Evolutionary conservation across 306 rosid genomes (phyloP).

Genomic region (Leucaena leucocephala): DNA sequence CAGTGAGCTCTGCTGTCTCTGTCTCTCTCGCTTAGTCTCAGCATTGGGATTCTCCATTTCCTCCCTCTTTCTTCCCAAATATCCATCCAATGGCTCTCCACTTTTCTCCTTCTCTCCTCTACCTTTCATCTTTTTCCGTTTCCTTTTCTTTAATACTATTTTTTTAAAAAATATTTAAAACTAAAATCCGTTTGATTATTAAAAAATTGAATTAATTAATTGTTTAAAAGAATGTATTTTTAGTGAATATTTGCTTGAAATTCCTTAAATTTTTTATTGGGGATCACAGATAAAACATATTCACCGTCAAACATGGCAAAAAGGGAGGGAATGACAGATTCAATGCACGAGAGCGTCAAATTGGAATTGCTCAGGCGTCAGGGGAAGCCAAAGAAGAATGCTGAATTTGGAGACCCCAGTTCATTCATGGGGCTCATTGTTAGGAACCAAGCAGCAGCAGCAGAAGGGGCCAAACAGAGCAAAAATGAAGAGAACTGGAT

Average conservation of each 20-base stretch:
- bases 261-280: background rate
- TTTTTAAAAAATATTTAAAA: no score
- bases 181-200: no score
- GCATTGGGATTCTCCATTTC: slow-evolving; percentile 45
- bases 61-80: slow-evolving; percentile 42
- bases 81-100: slow-evolving; percentile 51
- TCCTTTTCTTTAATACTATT: background rate
- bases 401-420: no score
- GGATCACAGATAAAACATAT: background rate
- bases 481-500: background rate
- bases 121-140: background rate
- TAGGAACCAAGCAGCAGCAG: no score
- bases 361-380: background rate
- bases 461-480: no score
- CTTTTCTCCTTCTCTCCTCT: slow-evolving; percentile 38
- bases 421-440: no score
- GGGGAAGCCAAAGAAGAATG: no score
- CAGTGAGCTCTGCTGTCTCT: slow-evolving; percentile 52
- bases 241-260: background rate
- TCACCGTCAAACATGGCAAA: background rate
- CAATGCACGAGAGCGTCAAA: background rate
- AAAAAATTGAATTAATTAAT: no score
- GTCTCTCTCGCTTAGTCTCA: slow-evolving; percentile 13
- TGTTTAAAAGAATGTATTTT: background rate
- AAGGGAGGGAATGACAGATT: background rate